Percentiles rank a stretch among this genome's conserved stretches.
Evolutionary conservation across 495 filamentous ascomycete species (phyloP).

Genomic region (Aspergillus steynii): DNA sequence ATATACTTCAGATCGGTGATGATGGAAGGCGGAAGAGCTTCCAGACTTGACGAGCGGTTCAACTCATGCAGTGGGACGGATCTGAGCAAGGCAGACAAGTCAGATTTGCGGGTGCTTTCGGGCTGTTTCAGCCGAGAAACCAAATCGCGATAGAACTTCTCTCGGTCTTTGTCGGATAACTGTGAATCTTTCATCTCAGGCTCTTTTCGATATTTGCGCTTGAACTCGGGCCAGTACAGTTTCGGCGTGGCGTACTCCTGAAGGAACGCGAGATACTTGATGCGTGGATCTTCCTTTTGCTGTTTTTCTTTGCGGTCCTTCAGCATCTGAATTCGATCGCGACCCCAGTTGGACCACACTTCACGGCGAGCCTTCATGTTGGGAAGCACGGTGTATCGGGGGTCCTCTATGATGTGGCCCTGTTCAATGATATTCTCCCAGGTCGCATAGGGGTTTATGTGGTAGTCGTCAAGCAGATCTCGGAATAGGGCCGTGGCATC

Average conservation of each 20-base stretch:
- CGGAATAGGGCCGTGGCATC: conserved; percentile 76
- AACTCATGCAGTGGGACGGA: conserved; percentile 61
- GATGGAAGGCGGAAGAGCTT: conserved; percentile 66
- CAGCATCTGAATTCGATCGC: conserved; percentile 66
- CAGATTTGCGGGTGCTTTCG: conserved; percentile 71
- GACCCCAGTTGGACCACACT: conserved; percentile 78
- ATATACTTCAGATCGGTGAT: conserved; percentile 80
- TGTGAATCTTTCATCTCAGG: conserved; percentile 74
- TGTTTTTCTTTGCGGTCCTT: conserved; percentile 72
- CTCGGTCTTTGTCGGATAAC: conserved; percentile 81
- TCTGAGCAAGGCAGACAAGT: conserved; percentile 76
- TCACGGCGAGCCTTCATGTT: conserved; percentile 82
- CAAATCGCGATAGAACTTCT: conserved; percentile 88
- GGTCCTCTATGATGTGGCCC: conserved; percentile 79
- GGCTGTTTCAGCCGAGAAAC: conserved; percentile 76
- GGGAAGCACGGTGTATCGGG: conserved; percentile 76
- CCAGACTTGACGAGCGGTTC: conserved; percentile 63
- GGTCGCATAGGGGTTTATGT: conserved; percentile 82
- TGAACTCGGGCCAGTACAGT: conserved; percentile 96
- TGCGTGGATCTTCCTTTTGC: conserved; percentile 80
- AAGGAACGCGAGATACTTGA: conserved; percentile 81
- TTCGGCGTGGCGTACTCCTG: conserved; percentile 81
- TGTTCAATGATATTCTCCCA: conserved; percentile 88
- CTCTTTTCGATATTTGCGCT: conserved; percentile 83
- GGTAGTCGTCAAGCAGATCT: conserved; percentile 79